These are phyloP conservation scores for Coemansia reversa DNA, from an alignment of 192 early-diverging fungal species.

Conservation along the genomic window DNA sequence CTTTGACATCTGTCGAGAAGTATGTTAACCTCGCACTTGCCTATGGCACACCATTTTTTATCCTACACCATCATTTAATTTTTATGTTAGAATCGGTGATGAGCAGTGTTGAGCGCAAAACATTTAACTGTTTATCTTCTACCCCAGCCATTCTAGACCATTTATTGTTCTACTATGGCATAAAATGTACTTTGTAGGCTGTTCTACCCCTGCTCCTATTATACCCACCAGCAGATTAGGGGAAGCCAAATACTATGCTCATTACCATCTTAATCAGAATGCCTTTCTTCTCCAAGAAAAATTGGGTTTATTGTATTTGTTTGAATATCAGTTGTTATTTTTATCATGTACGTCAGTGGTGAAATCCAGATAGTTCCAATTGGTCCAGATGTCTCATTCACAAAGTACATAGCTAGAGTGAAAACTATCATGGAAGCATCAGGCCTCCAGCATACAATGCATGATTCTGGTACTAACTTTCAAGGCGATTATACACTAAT, in stretches of 20 bases:
- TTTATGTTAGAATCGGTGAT: constrained; percentile 88
- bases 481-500: constrained; percentile 49
- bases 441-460: constrained; percentile 50
- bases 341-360: constrained; percentile 43
- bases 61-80: constrained; percentile 95
- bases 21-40: constrained; percentile 68
- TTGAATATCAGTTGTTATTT: not conserved
- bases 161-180: constrained; percentile 60
- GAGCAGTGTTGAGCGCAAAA: constrained; percentile 69
- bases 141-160: constrained; percentile 80
- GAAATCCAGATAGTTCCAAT: constrained; percentile 51
- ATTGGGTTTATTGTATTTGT: not conserved
- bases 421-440: constrained; percentile 40
- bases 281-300: constrained; percentile 2
- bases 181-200: constrained; percentile 16
- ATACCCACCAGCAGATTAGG: not conserved
- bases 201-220: not conserved
- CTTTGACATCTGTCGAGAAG: constrained; percentile 71
- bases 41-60: constrained; percentile 81
- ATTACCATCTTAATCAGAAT: not conserved
- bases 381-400: constrained; percentile 35
- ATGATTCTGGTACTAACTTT: constrained; percentile 50
- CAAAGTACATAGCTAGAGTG: constrained; percentile 43
- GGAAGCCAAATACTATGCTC: not conserved
- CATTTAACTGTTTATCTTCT: constrained; percentile 82